A percentile compares a stretch with the other conserved stretches of the same genome.
phyloP scores from a whole-genome alignment of 1,139 yeast genomes.

The Protomyces macrosporus region DNA sequence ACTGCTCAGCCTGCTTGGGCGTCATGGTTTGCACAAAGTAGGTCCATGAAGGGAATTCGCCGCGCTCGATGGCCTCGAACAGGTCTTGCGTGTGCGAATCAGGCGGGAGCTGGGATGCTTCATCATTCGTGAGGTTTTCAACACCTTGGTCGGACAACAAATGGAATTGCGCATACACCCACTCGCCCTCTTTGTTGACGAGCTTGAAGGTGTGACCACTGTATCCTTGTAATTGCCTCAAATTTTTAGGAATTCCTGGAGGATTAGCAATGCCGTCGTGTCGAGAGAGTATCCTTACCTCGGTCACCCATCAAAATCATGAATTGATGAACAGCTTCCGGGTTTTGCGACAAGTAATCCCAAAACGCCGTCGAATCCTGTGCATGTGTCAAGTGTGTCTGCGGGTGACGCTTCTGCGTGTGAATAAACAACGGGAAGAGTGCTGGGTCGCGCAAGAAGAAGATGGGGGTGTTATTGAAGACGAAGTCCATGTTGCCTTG shows the following conservation, averaged over 20 bases:
- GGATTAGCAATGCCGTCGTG: too few species aligned
- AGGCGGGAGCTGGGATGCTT: conserved; percentile 56
- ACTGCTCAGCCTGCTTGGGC: conserved; percentile 59
- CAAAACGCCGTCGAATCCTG: conserved; percentile 67
- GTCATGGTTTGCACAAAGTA: conserved; percentile 69
- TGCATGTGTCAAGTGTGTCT: conserved; percentile 54
- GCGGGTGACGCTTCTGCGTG: conserved; percentile 82
- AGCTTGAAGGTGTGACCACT: conserved; percentile 72
- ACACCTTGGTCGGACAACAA: conserved; percentile 58
- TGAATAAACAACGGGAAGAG: conserved; percentile 87
- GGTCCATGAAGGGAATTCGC: conserved; percentile 61
- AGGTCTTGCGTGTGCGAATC: conserved; percentile 58
- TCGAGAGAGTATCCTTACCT: conserved; percentile 42
- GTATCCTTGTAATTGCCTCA: conserved; percentile 65
- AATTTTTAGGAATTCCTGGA: conserved; percentile 49
- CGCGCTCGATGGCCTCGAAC: conserved; percentile 53
- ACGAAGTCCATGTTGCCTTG: conserved; percentile 88
- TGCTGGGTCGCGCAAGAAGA: conserved; percentile 78
- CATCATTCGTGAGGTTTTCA: conserved; percentile 52
- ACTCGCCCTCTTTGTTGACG: conserved; percentile 58
- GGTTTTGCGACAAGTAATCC: conserved; percentile 64
- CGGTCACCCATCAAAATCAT: conserved; percentile 63
- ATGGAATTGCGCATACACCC: conserved; percentile 65
- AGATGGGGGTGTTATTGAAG: conserved; percentile 83
- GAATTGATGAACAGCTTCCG: conserved; percentile 59